A percentile compares a stretch with the other conserved stretches of the same genome.
Conservation (phyloP, 169 alveolate genomes). For the Plasmodium falciparum region DNA sequence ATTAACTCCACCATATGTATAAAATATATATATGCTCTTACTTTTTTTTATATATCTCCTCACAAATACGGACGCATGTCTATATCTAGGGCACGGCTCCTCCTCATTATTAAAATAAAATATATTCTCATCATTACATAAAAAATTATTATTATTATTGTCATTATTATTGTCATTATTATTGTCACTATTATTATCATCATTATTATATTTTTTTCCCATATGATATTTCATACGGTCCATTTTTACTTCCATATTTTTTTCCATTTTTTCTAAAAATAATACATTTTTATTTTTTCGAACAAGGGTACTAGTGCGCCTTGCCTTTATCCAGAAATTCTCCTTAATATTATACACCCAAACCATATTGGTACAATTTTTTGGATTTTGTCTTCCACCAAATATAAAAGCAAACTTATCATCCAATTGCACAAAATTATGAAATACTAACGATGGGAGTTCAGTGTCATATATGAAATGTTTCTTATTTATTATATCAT, state of each 20-base stretch:
- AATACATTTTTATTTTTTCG: too few species aligned
- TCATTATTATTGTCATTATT: too few species aligned
- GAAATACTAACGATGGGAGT: constrained; percentile 37
- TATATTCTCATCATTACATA: background rate
- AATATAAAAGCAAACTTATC: constrained; percentile 54
- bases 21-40: constrained; percentile 20
- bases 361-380: constrained; percentile 17
- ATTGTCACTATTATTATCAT: too few species aligned
- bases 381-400: constrained; percentile 65
- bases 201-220: too few species aligned
- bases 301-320: too few species aligned
- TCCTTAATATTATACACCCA: constrained; percentile 50
- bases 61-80: constrained; percentile 53
- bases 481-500: constrained; percentile 26
- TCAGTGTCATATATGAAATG: constrained; percentile 11
- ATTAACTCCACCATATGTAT: constrained; percentile 57
- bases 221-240: too few species aligned
- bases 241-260: too few species aligned
- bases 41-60: constrained; percentile 30
- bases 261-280: too few species aligned
- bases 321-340: constrained; percentile 33
- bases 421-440: constrained; percentile 33
- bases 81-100: constrained; percentile 16
- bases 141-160: background rate
- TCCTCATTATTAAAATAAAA: background rate